A percentile compares a stretch with the other conserved stretches of the same genome.
phyloP scores from a whole-genome alignment of 306 rosid genomes.

The Dalbergia cultrata region DNA sequence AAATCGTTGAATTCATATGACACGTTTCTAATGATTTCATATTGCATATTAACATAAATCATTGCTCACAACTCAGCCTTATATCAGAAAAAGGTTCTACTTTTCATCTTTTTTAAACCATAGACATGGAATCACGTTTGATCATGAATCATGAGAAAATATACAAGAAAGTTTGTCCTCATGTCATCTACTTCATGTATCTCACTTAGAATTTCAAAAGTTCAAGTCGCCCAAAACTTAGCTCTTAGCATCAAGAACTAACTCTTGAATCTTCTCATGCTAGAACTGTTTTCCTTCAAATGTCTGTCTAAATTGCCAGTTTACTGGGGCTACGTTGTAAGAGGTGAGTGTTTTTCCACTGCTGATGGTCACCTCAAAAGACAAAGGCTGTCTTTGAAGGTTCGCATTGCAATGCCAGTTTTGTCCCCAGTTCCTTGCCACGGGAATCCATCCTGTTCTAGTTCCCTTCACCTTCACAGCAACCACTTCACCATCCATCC shows the following conservation, averaged over 20 bases:
- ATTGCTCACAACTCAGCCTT: no score
- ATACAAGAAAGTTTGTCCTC: constrained; percentile 7
- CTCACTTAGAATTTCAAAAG: constrained; percentile 22
- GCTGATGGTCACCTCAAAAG: constrained; percentile 88
- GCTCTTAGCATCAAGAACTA: neutral
- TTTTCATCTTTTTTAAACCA: no score
- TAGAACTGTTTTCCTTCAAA: constrained; percentile 89
- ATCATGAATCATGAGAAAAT: neutral
- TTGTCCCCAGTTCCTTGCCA: constrained; percentile 96
- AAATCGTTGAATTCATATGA: no score
- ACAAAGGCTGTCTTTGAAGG: constrained; percentile 84
- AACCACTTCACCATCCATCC: constrained; percentile 82
- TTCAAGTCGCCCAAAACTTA: constrained; percentile 20
- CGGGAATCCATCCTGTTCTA: constrained; percentile 93
- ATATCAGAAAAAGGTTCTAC: no score
- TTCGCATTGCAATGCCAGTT: constrained; percentile 87
- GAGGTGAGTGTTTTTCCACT: constrained; percentile 80
- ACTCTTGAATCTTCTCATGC: constrained; percentile 40
- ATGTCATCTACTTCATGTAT: constrained; percentile 2
- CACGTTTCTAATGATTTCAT: no score
- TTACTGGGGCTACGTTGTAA: constrained; percentile 81
- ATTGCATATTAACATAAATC: neutral
- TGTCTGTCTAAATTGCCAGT: constrained; percentile 88
- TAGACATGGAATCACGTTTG: neutral
- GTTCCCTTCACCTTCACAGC: constrained; percentile 97